Evolutionary conservation across 1,284 basidiomycete genomes (phyloP).

Genomic region (Austroboletus niveus): DNA sequence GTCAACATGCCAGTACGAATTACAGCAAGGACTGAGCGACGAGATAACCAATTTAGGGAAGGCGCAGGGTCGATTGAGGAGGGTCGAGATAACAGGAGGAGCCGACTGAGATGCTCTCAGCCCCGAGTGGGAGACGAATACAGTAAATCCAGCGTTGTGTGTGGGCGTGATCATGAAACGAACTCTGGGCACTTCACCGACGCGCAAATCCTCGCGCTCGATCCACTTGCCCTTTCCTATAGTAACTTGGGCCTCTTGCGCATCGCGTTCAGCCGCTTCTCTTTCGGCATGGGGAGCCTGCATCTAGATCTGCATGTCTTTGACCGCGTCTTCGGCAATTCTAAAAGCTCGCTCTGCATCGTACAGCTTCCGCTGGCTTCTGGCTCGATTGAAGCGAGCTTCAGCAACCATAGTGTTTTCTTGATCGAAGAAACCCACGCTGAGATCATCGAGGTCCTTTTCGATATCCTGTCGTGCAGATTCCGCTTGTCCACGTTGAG

Average conservation of each 20-base stretch:
- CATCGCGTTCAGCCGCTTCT: slow-evolving; percentile 53
- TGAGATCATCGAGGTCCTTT: slow-evolving; percentile 90
- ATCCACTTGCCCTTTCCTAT: slow-evolving; percentile 73
- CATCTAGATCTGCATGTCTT: slow-evolving; percentile 82
- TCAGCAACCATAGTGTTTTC: slow-evolving; percentile 94
- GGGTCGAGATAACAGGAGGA: slow-evolving; percentile 65
- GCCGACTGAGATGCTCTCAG: slow-evolving; percentile 58
- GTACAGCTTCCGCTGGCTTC: slow-evolving; percentile 81
- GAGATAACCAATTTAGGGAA: slow-evolving; percentile 89
- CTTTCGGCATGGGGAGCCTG: slow-evolving; percentile 68
- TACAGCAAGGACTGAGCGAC: slow-evolving; percentile 83
- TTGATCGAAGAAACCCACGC: slow-evolving; percentile 83
- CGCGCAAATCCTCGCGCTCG: slow-evolving; percentile 36
- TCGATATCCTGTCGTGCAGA: slow-evolving; percentile 80
- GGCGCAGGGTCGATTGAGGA: slow-evolving; percentile 72
- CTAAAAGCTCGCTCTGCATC: slow-evolving; percentile 80
- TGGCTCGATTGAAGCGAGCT: slow-evolving; percentile 72
- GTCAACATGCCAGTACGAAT: slow-evolving; percentile 87
- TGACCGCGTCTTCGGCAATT: slow-evolving; percentile 84
- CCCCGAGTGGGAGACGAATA: slow-evolving; percentile 79
- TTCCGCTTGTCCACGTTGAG: slow-evolving; percentile 88
- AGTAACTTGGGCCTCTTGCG: slow-evolving; percentile 45
- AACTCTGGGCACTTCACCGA: slow-evolving; percentile 15
- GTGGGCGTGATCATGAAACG: slow-evolving; percentile 65
- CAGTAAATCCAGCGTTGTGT: slow-evolving; percentile 85